Evolutionary conservation across 1,139 yeast species (phyloP), one percentile per base, ranked within the genome.

Genomic region (Debaryomyces udenii): DNA sequence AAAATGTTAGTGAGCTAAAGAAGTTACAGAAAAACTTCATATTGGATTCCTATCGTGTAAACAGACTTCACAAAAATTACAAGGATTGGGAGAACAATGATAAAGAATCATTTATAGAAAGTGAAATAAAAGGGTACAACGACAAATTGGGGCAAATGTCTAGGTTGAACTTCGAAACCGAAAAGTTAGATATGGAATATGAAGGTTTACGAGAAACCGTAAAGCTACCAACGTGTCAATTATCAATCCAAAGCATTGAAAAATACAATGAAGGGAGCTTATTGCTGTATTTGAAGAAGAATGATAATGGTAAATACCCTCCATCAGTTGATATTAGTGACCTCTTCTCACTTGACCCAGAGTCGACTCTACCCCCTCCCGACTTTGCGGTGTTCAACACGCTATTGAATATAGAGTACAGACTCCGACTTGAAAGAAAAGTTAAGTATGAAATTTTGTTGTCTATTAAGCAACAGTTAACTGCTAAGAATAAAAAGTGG

Each of bases 401-500:
- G 31, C 53, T 73, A 23, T 52, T 71, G 2, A 63, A 68, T 39
- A 52, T 64, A 7, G 78, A 73, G 46, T 66, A 55, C 41, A 50
- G 66, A 27, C 50, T 66, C 34, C 56, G 74, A 26, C 49, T 70
- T 36, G 58, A 64, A 44, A 50, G 59, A 40, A 61, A 67, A 52
- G 53, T 71, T 31, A 64, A 66, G 41, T 62, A 66, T 48, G 77
- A 71, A 41, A 54, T 70, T 2, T 56, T 72, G 41, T 51, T 55
- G 9, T 56, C 58, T 34, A 58, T 68, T 15, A 68, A 66, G 43
- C 56, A 59, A 38, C 71, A 66, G 35, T 52, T 70, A 20, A 50
- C 53, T 3, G 54, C 58, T 7, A 58, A 63, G 27, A 73, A 68
- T 45, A 61, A 57, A 38, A 65, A 66, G 44, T 75, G 81, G 80